Conservation (phyloP, 441 rosid genomes). For the Oxalis stricta region DNA sequence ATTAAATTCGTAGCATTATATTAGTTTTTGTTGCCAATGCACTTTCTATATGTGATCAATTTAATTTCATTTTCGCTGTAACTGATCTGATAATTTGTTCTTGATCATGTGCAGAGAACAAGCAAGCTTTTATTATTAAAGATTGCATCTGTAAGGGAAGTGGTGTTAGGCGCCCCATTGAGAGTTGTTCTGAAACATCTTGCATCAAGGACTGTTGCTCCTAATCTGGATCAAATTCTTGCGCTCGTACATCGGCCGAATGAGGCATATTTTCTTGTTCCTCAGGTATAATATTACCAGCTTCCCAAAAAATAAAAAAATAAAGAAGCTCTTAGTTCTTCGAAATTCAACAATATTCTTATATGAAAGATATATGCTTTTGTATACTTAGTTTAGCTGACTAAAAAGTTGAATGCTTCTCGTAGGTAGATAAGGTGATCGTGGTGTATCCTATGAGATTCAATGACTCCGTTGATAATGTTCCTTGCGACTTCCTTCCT, state of each 20-base stretch:
- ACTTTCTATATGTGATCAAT: not conserved
- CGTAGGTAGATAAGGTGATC: slow-evolving; percentile 71
- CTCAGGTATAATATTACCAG: slow-evolving; percentile 61
- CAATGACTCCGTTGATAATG: slow-evolving; percentile 61
- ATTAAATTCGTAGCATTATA: too few relatives aligned
- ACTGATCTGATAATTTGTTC: slow-evolving; percentile 10
- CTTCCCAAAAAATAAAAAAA: too few relatives aligned
- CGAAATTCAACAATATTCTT: too few relatives aligned
- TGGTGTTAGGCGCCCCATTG: slow-evolving; percentile 84
- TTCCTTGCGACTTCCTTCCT: slow-evolving; percentile 82
- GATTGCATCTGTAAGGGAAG: slow-evolving; percentile 86
- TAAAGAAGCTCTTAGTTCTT: too few relatives aligned
- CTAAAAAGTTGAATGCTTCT: slow-evolving; percentile 5
- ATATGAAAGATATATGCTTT: not conserved
- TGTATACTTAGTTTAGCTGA: slow-evolving; percentile 6
- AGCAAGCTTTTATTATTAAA: slow-evolving; percentile 44
- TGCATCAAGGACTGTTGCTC: slow-evolving; percentile 57
- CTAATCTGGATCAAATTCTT: slow-evolving; percentile 41
- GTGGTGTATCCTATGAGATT: slow-evolving; percentile 92
- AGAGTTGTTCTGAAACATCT: slow-evolving; percentile 59
- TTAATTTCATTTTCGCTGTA: too few relatives aligned
- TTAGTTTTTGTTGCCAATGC: not conserved
- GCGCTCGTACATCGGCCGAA: slow-evolving; percentile 90
- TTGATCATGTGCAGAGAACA: slow-evolving; percentile 34
- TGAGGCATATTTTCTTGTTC: slow-evolving; percentile 75